These are phyloP conservation scores for Colletotrichum sp. DNA, from an alignment of 2,329 filamentous ascomycete genomes.

Conservation along the genomic window DNA sequence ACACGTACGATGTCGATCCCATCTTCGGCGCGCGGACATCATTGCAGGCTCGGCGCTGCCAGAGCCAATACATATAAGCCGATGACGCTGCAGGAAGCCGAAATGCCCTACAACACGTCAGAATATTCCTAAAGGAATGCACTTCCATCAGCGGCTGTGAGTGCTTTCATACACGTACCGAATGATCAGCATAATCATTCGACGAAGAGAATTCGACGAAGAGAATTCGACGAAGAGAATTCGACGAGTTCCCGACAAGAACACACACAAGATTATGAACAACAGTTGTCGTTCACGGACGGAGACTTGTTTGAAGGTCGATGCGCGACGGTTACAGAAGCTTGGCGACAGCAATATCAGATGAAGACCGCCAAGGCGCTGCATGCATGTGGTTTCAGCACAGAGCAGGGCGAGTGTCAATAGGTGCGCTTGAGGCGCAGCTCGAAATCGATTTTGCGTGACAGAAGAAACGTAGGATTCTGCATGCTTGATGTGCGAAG, in stretches of 20 bases:
- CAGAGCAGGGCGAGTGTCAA: not conserved
- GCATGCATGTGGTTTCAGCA: conserved; percentile 3
- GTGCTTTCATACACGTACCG: not conserved
- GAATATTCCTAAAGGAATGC: not conserved
- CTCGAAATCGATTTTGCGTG: not conserved
- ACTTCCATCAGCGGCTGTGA: not conserved
- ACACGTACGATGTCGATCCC: not conserved
- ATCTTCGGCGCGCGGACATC: conserved; percentile 9
- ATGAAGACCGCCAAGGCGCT: not conserved
- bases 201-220: not conserved
- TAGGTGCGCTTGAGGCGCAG: not conserved
- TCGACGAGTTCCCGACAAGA: not conserved
- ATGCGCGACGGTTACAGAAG: not conserved
- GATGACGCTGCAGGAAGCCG: not conserved
- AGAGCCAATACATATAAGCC: not conserved
- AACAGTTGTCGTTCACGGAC: not conserved
- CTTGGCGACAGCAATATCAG: not conserved
- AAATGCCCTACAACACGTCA: not conserved
- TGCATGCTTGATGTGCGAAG: not conserved
- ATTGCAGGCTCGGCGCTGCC: not conserved
- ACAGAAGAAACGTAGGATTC: not conserved
- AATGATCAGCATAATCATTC: not conserved
- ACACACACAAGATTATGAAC: not conserved
- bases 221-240: not conserved
- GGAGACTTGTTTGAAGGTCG: not conserved